phyloP scores from a whole-genome alignment of 2,329 filamentous ascomycete species.

The Ceratocystis lukuohia region DNA sequence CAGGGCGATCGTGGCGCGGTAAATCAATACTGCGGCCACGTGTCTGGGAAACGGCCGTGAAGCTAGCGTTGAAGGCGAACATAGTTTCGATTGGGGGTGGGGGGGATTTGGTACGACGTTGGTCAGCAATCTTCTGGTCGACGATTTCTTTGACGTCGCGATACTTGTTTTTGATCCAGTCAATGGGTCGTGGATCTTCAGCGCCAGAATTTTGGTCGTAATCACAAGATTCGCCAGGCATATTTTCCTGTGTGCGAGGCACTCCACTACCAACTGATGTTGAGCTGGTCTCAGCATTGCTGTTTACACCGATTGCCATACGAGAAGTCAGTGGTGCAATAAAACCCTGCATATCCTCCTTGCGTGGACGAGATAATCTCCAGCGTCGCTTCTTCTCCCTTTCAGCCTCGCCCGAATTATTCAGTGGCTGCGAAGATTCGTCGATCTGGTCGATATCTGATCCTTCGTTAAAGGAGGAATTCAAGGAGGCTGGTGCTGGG shows the following conservation, averaged over 20 bases:
- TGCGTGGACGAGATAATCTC: constrained; percentile 55
- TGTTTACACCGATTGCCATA: constrained; percentile 44
- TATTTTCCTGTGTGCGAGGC: constrained; percentile 36
- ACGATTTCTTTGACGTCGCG: constrained; percentile 45
- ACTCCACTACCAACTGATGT: constrained; percentile 53
- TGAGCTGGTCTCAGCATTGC: constrained; percentile 50
- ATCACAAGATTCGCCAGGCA: constrained; percentile 40
- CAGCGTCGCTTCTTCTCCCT: constrained; percentile 57
- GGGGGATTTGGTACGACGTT: constrained; percentile 44
- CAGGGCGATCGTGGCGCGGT: constrained; percentile 28
- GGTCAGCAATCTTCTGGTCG: constrained; percentile 40
- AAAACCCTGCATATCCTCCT: constrained; percentile 37
- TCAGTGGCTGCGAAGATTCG: constrained; percentile 29
- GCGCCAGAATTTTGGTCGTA: constrained; percentile 9
- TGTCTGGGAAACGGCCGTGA: constrained; percentile 25
- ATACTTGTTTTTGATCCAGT: constrained; percentile 48
- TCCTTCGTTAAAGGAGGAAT: constrained; percentile 65
- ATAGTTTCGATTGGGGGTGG: constrained; percentile 24
- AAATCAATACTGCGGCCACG: constrained; percentile 25
- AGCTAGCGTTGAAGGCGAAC: constrained; percentile 13
- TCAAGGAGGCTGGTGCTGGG: constrained; percentile 58
- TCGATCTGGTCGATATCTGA: constrained; percentile 68
- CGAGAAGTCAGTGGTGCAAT: constrained; percentile 24
- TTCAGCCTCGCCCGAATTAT: constrained; percentile 26
- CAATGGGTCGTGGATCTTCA: constrained; percentile 35